Conservation (phyloP, 768 basidiomycete genomes). For the Mycena alexandri region DNA sequence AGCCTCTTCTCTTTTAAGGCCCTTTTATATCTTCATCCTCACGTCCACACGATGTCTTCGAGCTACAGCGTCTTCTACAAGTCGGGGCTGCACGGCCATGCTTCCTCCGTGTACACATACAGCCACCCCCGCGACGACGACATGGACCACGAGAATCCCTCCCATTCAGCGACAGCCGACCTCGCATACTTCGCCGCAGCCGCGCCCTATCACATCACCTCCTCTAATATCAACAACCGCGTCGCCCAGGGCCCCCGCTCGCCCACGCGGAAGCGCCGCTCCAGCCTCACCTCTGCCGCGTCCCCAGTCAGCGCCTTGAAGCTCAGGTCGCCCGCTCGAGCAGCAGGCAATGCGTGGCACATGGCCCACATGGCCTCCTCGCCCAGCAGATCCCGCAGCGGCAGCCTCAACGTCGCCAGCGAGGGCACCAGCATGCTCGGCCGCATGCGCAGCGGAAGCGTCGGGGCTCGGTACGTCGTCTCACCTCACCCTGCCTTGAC, state of each 20-base stretch:
- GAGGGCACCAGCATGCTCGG: conserved; percentile 52
- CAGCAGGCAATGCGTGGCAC: conserved; percentile 50
- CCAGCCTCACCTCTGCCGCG: conserved; percentile 56
- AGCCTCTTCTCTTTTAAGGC: no score
- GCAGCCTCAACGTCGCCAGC: conserved; percentile 47
- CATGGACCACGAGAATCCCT: conserved; percentile 20
- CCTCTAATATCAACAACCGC: neutral
- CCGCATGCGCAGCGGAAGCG: conserved; percentile 55
- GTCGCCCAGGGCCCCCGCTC: conserved; percentile 37
- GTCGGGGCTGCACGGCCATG: conserved; percentile 19
- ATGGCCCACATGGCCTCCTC: conserved; percentile 50
- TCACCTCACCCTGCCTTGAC: neutral
- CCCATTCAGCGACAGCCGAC: conserved; percentile 23
- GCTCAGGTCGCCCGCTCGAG: conserved; percentile 58
- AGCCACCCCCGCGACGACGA: conserved; percentile 27
- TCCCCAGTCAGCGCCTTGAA: conserved; percentile 51
- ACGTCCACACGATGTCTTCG: conserved; percentile 11
- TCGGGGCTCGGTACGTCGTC: conserved; percentile 37
- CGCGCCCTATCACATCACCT: neutral
- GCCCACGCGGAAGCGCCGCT: conserved; percentile 58
- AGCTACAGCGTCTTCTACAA: conserved; percentile 32
- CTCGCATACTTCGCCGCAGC: conserved; percentile 22
- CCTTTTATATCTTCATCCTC: neutral
- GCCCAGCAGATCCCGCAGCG: conserved; percentile 53
- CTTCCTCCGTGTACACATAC: conserved; percentile 21